Evolutionary conservation across 345 rosid genomes (phyloP).

Genomic region (Mercurialis annua): DNA sequence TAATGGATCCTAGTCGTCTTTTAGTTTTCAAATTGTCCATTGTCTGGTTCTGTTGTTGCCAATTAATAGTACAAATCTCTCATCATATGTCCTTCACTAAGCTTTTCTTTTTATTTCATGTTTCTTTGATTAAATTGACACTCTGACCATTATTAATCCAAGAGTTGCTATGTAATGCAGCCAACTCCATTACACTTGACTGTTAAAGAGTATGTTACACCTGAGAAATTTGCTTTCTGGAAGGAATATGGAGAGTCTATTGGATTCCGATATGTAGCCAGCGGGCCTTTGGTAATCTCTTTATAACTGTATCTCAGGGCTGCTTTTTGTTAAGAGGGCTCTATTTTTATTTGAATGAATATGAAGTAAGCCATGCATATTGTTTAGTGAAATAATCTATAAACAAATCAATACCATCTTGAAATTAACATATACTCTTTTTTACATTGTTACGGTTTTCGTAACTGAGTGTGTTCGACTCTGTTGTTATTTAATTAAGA

Average conservation of each 20-base stretch:
- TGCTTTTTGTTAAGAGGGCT: background rate
- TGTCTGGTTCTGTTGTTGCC: constrained; percentile 4
- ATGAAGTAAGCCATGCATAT: background rate
- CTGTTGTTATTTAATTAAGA: background rate
- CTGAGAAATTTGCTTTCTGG: constrained; percentile 93
- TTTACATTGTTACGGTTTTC: background rate
- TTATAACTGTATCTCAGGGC: background rate
- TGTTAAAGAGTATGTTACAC: constrained; percentile 89
- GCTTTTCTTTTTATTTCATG: background rate
- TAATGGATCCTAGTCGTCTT: background rate
- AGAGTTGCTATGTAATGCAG: constrained; percentile 40
- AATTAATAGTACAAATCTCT: background rate
- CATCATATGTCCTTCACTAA: background rate
- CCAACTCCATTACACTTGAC: constrained; percentile 94
- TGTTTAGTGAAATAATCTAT: background rate
- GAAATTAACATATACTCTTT: background rate
- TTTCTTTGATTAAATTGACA: background rate
- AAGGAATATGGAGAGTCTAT: constrained; percentile 91
- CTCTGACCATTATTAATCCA: background rate
- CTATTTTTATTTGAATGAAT: background rate
- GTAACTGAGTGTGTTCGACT: background rate
- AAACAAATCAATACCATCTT: background rate
- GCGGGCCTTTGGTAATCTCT: constrained; percentile 87
- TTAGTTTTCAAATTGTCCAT: background rate
- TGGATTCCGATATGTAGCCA: constrained; percentile 93